phyloP scores from a whole-genome alignment of 2,329 filamentous ascomycete genomes.

The Aureobasidium sp. region DNA sequence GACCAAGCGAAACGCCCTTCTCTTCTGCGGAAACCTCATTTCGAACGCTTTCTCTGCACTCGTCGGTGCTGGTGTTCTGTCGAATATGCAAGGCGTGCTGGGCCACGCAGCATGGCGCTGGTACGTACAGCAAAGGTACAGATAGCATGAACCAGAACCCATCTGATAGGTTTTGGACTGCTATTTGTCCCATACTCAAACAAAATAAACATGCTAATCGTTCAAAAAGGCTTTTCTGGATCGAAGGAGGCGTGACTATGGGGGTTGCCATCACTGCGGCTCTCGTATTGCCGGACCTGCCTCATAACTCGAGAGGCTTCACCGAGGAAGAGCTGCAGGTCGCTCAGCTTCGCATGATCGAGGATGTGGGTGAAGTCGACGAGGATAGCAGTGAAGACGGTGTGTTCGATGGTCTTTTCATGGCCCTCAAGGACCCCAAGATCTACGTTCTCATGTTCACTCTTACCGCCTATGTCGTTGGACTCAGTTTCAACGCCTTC shows the following conservation, averaged over 20 bases:
- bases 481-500: slow-evolving; percentile 25
- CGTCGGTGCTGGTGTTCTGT: slow-evolving; percentile 51
- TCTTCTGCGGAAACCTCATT: slow-evolving; percentile 24
- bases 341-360: slow-evolving; percentile 34
- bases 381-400: slow-evolving; percentile 40
- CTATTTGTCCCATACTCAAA: too few relatives aligned
- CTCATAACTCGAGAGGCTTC: slow-evolving; percentile 32
- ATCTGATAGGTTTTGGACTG: too few relatives aligned
- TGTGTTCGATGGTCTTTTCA: slow-evolving; percentile 17
- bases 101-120: slow-evolving; percentile 51
- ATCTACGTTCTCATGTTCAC: slow-evolving; percentile 19
- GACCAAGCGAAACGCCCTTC: slow-evolving; percentile 21
- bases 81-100: slow-evolving; percentile 52
- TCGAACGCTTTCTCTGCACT: slow-evolving; percentile 63
- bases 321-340: slow-evolving; percentile 29
- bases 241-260: slow-evolving; percentile 61
- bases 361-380: slow-evolving; percentile 32
- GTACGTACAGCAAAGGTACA: background rate
- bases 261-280: slow-evolving; percentile 51
- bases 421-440: slow-evolving; percentile 23
- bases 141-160: too few relatives aligned
- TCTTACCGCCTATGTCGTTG: background rate
- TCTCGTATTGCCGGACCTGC: slow-evolving; percentile 46
- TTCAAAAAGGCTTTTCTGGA: slow-evolving; percentile 22
- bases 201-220: too few relatives aligned